These are phyloP conservation scores for Lecanoromycetidae sp. DNA, from an alignment of 2,329 filamentous ascomycete genomes.

Conservation along the genomic window DNA sequence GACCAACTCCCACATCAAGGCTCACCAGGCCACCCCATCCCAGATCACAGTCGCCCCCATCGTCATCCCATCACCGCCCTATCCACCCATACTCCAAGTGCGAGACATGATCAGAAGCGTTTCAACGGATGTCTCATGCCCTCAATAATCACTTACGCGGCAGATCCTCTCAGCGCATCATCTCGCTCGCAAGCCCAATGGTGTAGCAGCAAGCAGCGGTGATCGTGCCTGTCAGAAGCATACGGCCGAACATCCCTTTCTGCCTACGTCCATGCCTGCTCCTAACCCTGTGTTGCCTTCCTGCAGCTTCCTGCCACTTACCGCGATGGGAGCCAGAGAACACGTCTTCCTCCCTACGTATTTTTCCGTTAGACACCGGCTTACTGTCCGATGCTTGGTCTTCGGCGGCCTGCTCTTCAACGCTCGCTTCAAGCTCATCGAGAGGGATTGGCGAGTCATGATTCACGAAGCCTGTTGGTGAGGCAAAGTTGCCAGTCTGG, in stretches of 20 bases:
- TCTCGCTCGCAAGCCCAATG: conserved; percentile 30
- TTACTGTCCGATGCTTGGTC: neutral
- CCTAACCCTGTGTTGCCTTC: conserved; percentile 4
- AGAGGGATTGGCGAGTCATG: conserved; percentile 33
- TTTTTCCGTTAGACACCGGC: neutral
- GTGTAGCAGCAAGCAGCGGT: conserved; percentile 32
- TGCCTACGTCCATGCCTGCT: neutral
- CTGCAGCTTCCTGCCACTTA: conserved; percentile 1
- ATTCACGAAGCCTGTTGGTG: conserved; percentile 54
- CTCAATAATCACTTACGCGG: neutral
- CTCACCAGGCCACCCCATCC: too few species aligned
- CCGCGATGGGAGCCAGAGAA: conserved; percentile 13
- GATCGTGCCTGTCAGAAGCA: conserved; percentile 26
- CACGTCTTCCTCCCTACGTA: conserved; percentile 17
- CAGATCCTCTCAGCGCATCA: conserved; percentile 21
- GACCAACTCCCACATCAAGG: too few species aligned
- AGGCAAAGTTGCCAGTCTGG: conserved; percentile 43
- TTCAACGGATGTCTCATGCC: neutral
- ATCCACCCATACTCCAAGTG: neutral
- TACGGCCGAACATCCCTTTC: conserved; percentile 17
- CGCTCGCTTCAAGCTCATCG: conserved; percentile 2
- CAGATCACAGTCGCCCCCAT: too few species aligned
- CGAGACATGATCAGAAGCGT: neutral
- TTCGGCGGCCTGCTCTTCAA: neutral
- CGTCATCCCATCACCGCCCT: neutral